Conservation (phyloP, 2,329 filamentous ascomycete genomes). For the Xylariaceae sp. region DNA sequence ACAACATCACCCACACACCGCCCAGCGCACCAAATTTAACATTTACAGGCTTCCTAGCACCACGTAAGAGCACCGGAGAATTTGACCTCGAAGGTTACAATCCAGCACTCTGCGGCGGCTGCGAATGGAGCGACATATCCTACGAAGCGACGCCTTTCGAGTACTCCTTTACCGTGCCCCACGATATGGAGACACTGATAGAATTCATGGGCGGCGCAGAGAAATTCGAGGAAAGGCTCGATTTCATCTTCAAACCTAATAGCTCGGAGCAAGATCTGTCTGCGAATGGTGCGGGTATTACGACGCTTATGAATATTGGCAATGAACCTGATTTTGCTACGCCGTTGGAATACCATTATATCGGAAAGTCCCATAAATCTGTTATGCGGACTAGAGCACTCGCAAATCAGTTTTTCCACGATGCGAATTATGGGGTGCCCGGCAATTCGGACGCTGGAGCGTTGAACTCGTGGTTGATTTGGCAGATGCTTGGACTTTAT, state of each 20-base stretch:
- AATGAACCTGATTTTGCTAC: slow-evolving; percentile 57
- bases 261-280: slow-evolving; percentile 9
- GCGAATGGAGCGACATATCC: slow-evolving; percentile 45
- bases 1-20: slow-evolving; percentile 39
- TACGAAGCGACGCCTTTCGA: slow-evolving; percentile 44
- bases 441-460: slow-evolving; percentile 59
- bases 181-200: slow-evolving; percentile 56
- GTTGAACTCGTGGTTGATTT: slow-evolving; percentile 57
- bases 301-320: slow-evolving; percentile 13
- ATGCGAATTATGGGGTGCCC: slow-evolving; percentile 48
- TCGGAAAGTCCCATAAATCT: slow-evolving; percentile 49
- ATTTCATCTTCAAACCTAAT: slow-evolving; percentile 28
- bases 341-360: slow-evolving; percentile 58
- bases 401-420: slow-evolving; percentile 46
- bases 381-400: slow-evolving; percentile 48
- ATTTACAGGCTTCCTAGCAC: slow-evolving; percentile 58
- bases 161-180: slow-evolving; percentile 54
- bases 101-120: slow-evolving; percentile 50
- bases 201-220: slow-evolving; percentile 48
- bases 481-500: slow-evolving; percentile 55
- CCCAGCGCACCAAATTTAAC: slow-evolving; percentile 13
- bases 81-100: slow-evolving; percentile 39
- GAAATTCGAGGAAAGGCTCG: slow-evolving; percentile 48
- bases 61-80: slow-evolving; percentile 47
- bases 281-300: slow-evolving; percentile 7